Evolutionary conservation across 805 yeast species (phyloP).

Genomic region (Yamadazyma tumulicola): DNA sequence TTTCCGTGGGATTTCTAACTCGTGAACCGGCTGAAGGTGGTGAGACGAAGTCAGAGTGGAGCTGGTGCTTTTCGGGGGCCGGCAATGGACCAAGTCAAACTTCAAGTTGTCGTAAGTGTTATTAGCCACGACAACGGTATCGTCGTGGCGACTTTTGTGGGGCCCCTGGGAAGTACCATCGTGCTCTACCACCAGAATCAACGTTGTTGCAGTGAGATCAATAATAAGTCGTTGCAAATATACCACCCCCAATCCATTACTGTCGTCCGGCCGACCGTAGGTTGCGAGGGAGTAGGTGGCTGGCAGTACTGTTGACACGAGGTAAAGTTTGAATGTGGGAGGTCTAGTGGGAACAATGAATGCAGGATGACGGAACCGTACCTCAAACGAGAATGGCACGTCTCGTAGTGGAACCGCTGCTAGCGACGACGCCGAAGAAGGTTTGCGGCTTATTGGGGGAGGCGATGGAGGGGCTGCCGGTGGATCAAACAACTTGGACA

Average conservation of each 20-base stretch:
- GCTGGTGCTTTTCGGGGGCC: conserved; percentile 22
- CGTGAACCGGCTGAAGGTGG: conserved; percentile 17
- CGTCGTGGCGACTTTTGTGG: conserved; percentile 25
- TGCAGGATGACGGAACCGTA: conserved; percentile 46
- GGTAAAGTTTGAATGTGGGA: conserved; percentile 31
- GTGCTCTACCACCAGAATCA: conserved; percentile 21
- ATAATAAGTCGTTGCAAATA: conserved; percentile 41
- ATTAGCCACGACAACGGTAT: conserved; percentile 25
- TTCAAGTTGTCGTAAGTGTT: conserved; percentile 31
- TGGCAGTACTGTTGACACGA: conserved; percentile 29
- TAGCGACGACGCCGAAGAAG: conserved; percentile 7
- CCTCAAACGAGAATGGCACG: conserved; percentile 44
- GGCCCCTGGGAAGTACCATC: conserved; percentile 19
- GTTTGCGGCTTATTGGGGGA: conserved; percentile 9
- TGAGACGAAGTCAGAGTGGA: conserved; percentile 13
- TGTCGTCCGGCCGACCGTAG: conserved; percentile 33
- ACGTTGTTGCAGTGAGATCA: conserved; percentile 25
- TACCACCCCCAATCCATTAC: conserved; percentile 46
- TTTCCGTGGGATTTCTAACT: conserved; percentile 42
- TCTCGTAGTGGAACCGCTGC: conserved; percentile 29
- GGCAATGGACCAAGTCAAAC: conserved; percentile 37
- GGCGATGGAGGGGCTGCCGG: conserved; percentile 9
- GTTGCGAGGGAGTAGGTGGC: conserved; percentile 24
- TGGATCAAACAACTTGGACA: conserved; percentile 25
- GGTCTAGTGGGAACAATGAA: conserved; percentile 42